These are phyloP conservation scores for Diaporthe aspalathi DNA, from an alignment of 2,329 filamentous ascomycete genomes.

Conservation along the genomic window DNA sequence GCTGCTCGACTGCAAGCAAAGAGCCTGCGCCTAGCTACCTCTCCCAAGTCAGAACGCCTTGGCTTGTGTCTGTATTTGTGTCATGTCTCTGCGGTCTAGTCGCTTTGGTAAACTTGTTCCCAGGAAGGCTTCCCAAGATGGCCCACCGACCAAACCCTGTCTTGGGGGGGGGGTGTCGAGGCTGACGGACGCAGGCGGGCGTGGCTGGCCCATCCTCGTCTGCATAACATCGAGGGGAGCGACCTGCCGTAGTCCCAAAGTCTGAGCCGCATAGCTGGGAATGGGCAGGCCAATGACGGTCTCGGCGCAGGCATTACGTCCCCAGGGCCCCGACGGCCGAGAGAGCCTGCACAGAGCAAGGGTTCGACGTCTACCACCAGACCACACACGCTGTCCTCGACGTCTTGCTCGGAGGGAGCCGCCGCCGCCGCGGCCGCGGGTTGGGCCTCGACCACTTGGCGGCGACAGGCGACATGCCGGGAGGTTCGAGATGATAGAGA, in stretches of 20 bases:
- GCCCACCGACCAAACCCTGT: not conserved
- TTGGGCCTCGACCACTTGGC: conserved; percentile 14
- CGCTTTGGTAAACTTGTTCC: not conserved
- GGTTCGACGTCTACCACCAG: conserved; percentile 2
- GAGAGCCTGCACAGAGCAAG: conserved; percentile 21
- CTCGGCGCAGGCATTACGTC: conserved; percentile 8
- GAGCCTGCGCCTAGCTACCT: too few relatives aligned
- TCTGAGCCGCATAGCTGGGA: conserved; percentile 29
- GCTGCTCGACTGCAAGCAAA: not conserved
- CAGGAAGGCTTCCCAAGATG: conserved; percentile 14
- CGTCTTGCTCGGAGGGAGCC: conserved; percentile 10
- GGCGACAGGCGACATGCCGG: not conserved
- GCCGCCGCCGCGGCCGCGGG: not conserved
- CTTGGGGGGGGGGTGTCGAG: not conserved
- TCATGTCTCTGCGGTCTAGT: not conserved
- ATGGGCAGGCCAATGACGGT: conserved; percentile 12
- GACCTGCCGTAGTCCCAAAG: conserved; percentile 26
- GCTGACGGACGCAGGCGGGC: conserved; percentile 4
- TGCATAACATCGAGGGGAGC: conserved; percentile 21
- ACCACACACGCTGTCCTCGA: too few relatives aligned
- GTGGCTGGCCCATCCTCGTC: conserved; percentile 12
- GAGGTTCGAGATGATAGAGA: not conserved
- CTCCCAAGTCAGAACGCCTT: conserved; percentile 1
- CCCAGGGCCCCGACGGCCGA: not conserved
- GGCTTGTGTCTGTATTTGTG: conserved; percentile 7